A percentile compares a stretch with the other conserved stretches of the same genome.
These are phyloP conservation scores for Hypoxylon trugodes DNA, from an alignment of 495 filamentous ascomycete species.

Conservation along the genomic window DNA sequence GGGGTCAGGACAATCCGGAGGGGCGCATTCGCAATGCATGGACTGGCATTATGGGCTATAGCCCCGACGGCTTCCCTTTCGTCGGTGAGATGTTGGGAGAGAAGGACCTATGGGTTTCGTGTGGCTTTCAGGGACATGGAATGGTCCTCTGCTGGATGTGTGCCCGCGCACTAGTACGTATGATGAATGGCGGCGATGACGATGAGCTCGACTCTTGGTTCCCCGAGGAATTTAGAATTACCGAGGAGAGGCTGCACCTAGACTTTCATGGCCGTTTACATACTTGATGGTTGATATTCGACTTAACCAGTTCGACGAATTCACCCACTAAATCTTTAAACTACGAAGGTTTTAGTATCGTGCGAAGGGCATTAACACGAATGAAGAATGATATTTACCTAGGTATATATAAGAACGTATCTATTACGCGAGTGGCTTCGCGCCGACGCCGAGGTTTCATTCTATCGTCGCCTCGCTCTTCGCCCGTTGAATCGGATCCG, in stretches of 20 bases:
- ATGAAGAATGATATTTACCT: too few relatives aligned
- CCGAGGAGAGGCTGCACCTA: constrained; percentile 52
- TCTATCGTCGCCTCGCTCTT: too few relatives aligned
- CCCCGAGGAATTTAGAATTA: constrained; percentile 58
- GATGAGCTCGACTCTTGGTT: constrained; percentile 57
- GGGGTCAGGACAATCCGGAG: constrained; percentile 65
- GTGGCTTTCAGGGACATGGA: constrained; percentile 66
- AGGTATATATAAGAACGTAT: too few relatives aligned
- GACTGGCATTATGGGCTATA: constrained; percentile 71
- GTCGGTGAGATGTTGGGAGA: constrained; percentile 58
- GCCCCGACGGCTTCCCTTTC: constrained; percentile 64
- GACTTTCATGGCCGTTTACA: constrained; percentile 54
- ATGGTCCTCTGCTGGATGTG: constrained; percentile 67
- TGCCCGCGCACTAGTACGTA: constrained; percentile 59
- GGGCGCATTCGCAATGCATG: constrained; percentile 67
- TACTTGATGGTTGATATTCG: constrained; percentile 7
- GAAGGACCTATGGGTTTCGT: constrained; percentile 59
- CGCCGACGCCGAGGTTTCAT: too few relatives aligned
- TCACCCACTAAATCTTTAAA: too few relatives aligned
- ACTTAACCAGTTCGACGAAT: too few relatives aligned
- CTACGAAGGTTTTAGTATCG: too few relatives aligned
- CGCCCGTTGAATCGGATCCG: too few relatives aligned
- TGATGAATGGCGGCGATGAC: constrained; percentile 54
- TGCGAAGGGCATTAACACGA: too few relatives aligned
- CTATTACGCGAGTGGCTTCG: too few relatives aligned